A percentile compares a stretch with the other conserved stretches of the same genome.
These are phyloP conservation scores for Aspergillus vadensis DNA, from an alignment of 2,329 filamentous ascomycete genomes.

Conservation along the genomic window DNA sequence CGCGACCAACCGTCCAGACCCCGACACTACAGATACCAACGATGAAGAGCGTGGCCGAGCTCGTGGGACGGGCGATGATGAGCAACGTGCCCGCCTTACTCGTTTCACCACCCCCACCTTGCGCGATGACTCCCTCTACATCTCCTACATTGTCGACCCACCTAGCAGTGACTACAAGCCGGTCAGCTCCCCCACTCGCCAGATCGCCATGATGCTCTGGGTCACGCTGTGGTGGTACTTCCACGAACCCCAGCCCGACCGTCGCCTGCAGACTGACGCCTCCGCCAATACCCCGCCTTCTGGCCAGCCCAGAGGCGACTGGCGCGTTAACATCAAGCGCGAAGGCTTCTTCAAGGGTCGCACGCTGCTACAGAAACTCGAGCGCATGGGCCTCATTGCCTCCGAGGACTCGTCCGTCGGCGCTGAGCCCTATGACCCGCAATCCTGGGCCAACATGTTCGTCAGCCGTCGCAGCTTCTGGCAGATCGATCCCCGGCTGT, in stretches of 20 bases:
- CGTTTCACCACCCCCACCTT: slow-evolving; percentile 75
- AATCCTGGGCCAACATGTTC: slow-evolving; percentile 79
- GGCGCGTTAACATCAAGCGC: slow-evolving; percentile 79
- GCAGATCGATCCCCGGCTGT: slow-evolving; percentile 85
- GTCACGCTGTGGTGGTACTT: slow-evolving; percentile 97
- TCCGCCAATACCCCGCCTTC: slow-evolving; percentile 66
- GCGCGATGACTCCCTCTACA: slow-evolving; percentile 79
- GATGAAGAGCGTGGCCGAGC: slow-evolving; percentile 19
- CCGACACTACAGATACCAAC: slow-evolving; percentile 19
- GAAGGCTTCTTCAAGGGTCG: slow-evolving; percentile 86
- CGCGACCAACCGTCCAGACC: slow-evolving; percentile 60
- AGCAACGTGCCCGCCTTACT: slow-evolving; percentile 37
- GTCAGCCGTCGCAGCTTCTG: slow-evolving; percentile 81
- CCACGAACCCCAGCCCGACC: slow-evolving; percentile 74
- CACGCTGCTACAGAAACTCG: slow-evolving; percentile 84
- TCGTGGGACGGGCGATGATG: slow-evolving; percentile 22
- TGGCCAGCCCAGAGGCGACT: slow-evolving; percentile 79
- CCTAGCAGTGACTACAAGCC: slow-evolving; percentile 78
- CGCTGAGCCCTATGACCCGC: slow-evolving; percentile 56
- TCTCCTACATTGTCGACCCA: slow-evolving; percentile 87
- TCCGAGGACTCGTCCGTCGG: slow-evolving; percentile 76
- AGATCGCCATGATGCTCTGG: slow-evolving; percentile 97
- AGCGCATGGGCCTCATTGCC: slow-evolving; percentile 85
- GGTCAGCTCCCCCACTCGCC: slow-evolving; percentile 75
- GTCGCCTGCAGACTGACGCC: slow-evolving; percentile 62